Evolutionary conservation across 495 filamentous ascomycete species (phyloP), one percentile per base, ranked within the genome.

Genomic region (Acidiella bohemica): DNA sequence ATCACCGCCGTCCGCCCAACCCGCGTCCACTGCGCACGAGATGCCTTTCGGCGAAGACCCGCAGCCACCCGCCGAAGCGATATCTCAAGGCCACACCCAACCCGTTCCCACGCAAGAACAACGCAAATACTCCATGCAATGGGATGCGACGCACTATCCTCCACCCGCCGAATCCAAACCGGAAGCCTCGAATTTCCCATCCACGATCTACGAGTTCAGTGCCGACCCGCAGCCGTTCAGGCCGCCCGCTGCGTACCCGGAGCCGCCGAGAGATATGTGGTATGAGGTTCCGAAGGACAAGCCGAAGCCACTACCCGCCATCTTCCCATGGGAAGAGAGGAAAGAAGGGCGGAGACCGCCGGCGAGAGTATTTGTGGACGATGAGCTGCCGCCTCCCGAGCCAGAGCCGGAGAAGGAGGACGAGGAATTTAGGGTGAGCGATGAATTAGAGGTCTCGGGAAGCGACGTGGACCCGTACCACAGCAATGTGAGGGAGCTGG

Each of bases 261-360:
- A 83, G 57, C 81, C 84, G 12, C 85, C 84, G 1, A 28, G 75
- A 53, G 68, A 80, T 43, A 82, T 90, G 80, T 88, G 76, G 64
- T 90, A 86, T 52, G 62, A 86, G 48, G 70, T 86, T 16, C 84
- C 83, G 2, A 65, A 68, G 39, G 68, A 65, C 9, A 71, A 70
- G 43, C 69, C 70, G 18, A 60, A 75, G 42, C 71, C 66, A 41
- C 68, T 76, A 2, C 67, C 70, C 26, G 68, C 75, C 5, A 67
- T 93, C 22, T 95, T 95, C 60, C 86, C 85, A 11, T 95, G 87
- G 87, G 87, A 95, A 55, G 55, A 50, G 17, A 57, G 55, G 30
- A 40, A 72, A 33, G 68, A 69, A 24, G 67, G 75, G 0, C n/a
- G n/a, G n/a, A n/a, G n/a, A n/a, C 72, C 64, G 53, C 68, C 86